These are phyloP conservation scores for Phytophthora boehmeriae DNA, from an alignment of 352 stramenopile species.

Conservation along the genomic window DNA sequence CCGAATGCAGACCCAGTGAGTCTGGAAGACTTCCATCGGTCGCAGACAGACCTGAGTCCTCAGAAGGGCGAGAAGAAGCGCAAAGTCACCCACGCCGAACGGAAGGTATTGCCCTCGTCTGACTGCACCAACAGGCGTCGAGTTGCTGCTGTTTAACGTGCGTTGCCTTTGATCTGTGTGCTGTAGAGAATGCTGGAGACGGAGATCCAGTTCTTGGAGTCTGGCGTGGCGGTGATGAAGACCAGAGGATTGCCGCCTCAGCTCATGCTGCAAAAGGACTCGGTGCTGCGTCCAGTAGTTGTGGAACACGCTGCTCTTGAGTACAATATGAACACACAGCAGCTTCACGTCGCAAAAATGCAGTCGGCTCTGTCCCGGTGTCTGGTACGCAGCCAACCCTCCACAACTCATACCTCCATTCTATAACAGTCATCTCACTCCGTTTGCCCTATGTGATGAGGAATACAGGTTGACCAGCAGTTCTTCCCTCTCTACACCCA, in stretches of 20 bases:
- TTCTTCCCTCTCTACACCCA: conserved; percentile 9
- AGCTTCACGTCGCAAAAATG: conserved; percentile 26
- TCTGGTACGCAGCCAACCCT: conserved; percentile 2
- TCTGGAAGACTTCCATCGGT: not conserved
- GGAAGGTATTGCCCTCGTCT: not conserved
- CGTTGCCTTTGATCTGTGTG: not conserved
- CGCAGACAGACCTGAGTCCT: not conserved
- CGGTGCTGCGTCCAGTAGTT: conserved; percentile 11
- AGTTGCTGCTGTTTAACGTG: not conserved
- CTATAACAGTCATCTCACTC: not conserved
- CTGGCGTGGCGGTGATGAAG: conserved; percentile 25
- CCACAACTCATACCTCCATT: not conserved
- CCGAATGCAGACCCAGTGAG: too few relatives aligned
- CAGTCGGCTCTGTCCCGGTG: conserved; percentile 29
- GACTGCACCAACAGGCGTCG: too few relatives aligned
- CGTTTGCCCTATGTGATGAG: not conserved
- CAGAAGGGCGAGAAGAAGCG: conserved; percentile 10
- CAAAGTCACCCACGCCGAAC: not conserved
- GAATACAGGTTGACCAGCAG: conserved; percentile 3
- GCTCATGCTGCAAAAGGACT: conserved; percentile 18
- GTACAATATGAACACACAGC: conserved; percentile 20
- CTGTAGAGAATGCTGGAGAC: conserved; percentile 16
- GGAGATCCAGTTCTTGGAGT: conserved; percentile 28
- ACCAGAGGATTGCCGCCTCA: conserved; percentile 10
- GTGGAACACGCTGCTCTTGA: conserved; percentile 10